Evolutionary conservation across 257 asterid genomes (phyloP), one percentile per base, ranked within the genome.

Genomic region (Solanum virginianum): DNA sequence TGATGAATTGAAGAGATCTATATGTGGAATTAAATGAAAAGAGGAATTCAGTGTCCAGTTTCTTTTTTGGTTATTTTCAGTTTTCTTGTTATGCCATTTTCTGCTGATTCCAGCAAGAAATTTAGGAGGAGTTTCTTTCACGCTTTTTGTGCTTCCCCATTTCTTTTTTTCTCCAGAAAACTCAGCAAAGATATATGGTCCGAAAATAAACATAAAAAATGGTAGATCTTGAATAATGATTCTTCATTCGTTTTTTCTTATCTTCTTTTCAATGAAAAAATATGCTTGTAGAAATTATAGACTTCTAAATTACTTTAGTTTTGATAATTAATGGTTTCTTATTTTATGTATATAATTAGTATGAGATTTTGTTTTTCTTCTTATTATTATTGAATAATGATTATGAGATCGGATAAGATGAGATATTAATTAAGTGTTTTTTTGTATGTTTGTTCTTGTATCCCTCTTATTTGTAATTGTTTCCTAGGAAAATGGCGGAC

Each of bases 401-500:
- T 60, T 59, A 82, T 22, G 36, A 47, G 56, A n/a, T 7, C 7
- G 45, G 81, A 47, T 74, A 22, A 45, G 57, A 72, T 8, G 15
- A 71, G 80, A 20, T 72, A 12, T 74, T 71, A 20, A 43, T 41
- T 41, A 41, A 45, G 15, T 13, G 41, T 10, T 51, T 26, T 62
- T 82, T 8, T 45, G 77, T 16, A n/a, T 22, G 62, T 43, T 82
- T 63, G 12, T 45, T 65, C 53, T 62, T 81, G 75, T 81, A 14
- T 63, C 32, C 39, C 26, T 36, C 8, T 81, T 51, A 32, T 20
- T 29, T 81, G 22, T 36, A 60, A 43, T 60, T 82, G 59, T 24
- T 59, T 24, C 24, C n/a, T 60, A 94, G 98, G 88, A 95, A 92
- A 89, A 92, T 95, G 1, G 94, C 72, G 59, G 97, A 92, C 84